These are phyloP conservation scores for Cryptococcus hybrid DNA, from an alignment of 1,284 basidiomycete species.

Conservation along the genomic window DNA sequence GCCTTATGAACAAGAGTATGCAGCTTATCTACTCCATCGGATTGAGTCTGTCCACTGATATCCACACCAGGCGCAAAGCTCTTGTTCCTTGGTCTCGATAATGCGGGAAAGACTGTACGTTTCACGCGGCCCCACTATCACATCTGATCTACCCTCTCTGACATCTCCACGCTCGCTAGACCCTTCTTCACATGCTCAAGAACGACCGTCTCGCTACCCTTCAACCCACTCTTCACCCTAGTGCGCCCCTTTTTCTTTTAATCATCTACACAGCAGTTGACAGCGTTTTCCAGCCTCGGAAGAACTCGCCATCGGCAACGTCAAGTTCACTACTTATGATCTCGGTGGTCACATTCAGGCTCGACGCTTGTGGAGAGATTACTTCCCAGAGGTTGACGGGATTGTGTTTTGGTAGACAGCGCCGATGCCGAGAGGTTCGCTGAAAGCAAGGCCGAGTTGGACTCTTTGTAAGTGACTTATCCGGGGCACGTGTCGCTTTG, in stretches of 20 bases:
- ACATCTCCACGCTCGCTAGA: constrained; percentile 58
- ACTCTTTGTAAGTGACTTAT: constrained; percentile 60
- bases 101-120: constrained; percentile 97
- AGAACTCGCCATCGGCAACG: constrained; percentile 97
- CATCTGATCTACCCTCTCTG: background rate
- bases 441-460: constrained; percentile 96
- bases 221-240: constrained; percentile 99
- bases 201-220: constrained; percentile 97
- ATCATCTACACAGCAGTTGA: background rate
- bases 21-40: background rate
- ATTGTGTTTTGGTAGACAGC: constrained; percentile 98
- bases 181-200: constrained; percentile 98
- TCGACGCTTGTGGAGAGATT: constrained; percentile 98
- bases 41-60: too few relatives aligned
- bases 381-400: constrained; percentile 99
- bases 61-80: constrained; percentile 72
- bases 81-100: constrained; percentile 97
- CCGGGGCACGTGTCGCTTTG: background rate
- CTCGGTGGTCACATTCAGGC: constrained; percentile 99
- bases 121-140: background rate
- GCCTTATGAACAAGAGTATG: constrained; percentile 90
- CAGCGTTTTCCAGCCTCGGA: constrained; percentile 71
- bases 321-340: constrained; percentile 99
- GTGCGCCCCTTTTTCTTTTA: constrained; percentile 59
- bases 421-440: constrained; percentile 95